Evolutionary conservation across 768 basidiomycete genomes (phyloP), one percentile per base, ranked within the genome.

Genomic region (Candolleomyces efflorescens): DNA sequence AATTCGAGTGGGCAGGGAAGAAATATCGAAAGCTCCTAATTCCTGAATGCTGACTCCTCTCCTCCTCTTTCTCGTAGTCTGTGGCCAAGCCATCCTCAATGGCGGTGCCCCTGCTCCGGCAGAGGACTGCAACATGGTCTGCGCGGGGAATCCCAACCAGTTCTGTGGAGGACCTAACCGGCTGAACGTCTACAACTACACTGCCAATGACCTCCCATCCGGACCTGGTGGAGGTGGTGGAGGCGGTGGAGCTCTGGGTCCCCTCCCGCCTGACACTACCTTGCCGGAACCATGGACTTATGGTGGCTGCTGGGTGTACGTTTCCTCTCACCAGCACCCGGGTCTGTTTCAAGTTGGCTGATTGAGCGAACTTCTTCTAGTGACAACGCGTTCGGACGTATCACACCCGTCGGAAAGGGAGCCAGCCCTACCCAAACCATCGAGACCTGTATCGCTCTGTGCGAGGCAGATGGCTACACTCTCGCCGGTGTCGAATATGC

Each of bases 161-260:
- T 83, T 83, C 59, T 92, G 90, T 61, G 90, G 90, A 20, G 90
- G 89, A 36, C 85, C 89, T 0, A 78, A 86, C 64, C 73, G 81
- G 45, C 73, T 90, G 20, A 86, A 81, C 54, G 68, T 85, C 2
- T 90, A 87, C 68, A 87, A 89, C 67, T 89, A 81, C 61, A 89
- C 87, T 41, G 86, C 85, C 0, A 80, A 78, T 0, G 68, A 72
- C 56, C 73, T 84, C 22, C 79, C 82, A n/a, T 62, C 67, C 15
- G 67, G 66, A 12, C 59, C 64, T 18, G 69, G 66, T 17, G 67
- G 65, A 7, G 75, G 74, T 12, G 75, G 73, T 1, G 73, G 71
- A 2, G 73, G 73, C 10, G 75, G 73, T 6, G 74, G 69, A 4
- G 68, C 54, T n/a, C 48, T 45, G 1, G 53, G 26, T 13, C 75